These are phyloP conservation scores for Sphaerulina vaccinii DNA, from an alignment of 2,329 filamentous ascomycete genomes.

Conservation along the genomic window DNA sequence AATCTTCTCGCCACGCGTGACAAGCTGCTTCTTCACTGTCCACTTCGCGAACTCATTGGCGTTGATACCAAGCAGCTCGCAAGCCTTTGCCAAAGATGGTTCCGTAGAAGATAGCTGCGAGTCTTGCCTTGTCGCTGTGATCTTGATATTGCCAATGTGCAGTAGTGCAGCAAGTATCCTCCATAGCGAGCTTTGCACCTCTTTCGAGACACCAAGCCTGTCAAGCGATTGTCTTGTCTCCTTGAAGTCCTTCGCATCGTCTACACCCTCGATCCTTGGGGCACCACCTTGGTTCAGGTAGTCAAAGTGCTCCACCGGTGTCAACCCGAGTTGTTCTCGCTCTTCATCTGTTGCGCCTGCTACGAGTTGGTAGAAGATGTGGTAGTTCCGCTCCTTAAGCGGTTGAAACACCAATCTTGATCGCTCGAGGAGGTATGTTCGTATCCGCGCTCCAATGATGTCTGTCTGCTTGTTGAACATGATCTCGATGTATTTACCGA, in stretches of 20 bases:
- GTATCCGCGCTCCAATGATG: constrained; percentile 96
- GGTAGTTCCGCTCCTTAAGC: constrained; percentile 96
- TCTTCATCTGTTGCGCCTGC: constrained; percentile 86
- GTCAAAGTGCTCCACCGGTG: constrained; percentile 86
- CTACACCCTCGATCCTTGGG: constrained; percentile 87
- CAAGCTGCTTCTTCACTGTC: constrained; percentile 98
- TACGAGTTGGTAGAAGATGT: constrained; percentile 97
- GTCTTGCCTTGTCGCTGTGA: constrained; percentile 83
- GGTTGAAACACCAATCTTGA: constrained; percentile 97
- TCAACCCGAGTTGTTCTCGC: constrained; percentile 72
- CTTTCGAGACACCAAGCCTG: constrained; percentile 77
- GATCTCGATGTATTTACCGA: constrained; percentile 99
- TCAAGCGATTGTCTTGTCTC: constrained; percentile 82
- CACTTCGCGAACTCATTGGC: constrained; percentile 86
- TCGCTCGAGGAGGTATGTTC: constrained; percentile 91
- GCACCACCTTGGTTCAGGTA: constrained; percentile 95
- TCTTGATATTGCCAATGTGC: constrained; percentile 95
- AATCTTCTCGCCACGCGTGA: constrained; percentile 96
- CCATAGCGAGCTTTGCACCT: constrained; percentile 82
- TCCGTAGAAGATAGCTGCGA: constrained; percentile 79
- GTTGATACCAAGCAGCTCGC: constrained; percentile 83
- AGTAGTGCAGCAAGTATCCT: constrained; percentile 84
- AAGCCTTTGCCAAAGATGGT: constrained; percentile 77
- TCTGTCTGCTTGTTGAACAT: constrained; percentile 96
- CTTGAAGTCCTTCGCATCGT: constrained; percentile 90